phyloP scores from a whole-genome alignment of 2,329 filamentous ascomycete genomes.

The Hypoxylon sp. region DNA sequence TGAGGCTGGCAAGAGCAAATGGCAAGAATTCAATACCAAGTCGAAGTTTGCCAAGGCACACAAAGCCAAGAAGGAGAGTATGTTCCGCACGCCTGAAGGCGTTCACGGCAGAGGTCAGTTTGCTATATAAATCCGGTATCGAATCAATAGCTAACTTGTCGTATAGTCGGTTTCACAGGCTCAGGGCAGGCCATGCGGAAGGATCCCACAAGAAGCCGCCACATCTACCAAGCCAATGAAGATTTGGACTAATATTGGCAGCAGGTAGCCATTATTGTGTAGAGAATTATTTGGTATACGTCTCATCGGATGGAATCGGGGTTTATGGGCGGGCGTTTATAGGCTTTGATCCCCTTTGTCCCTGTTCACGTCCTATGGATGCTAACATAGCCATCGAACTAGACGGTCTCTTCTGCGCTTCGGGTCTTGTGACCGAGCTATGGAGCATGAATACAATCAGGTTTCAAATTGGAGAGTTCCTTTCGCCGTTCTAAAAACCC shows the following conservation, averaged over 20 bases:
- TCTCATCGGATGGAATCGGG: conserved; percentile 36
- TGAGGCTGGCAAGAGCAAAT: conserved; percentile 90
- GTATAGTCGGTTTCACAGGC: conserved; percentile 90
- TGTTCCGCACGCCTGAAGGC: conserved; percentile 93
- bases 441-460: conserved; percentile 36
- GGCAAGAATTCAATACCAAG: conserved; percentile 92
- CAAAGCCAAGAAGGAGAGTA: conserved; percentile 85
- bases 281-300: conserved; percentile 31
- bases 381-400: conserved; percentile 50
- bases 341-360: conserved; percentile 53
- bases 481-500: conserved; percentile 28
- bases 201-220: conserved; percentile 82
- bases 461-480: conserved; percentile 38
- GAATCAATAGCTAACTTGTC: conserved; percentile 49
- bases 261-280: conserved; percentile 43
- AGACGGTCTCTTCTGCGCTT: conserved; percentile 40
- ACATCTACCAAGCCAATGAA: conserved; percentile 84
- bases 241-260: conserved; percentile 72
- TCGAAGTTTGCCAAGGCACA: conserved; percentile 73
- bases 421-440: conserved; percentile 36
- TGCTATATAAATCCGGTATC: conserved; percentile 1
- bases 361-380: conserved; percentile 48
- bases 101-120: conserved; percentile 84
- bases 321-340: conserved; percentile 43
- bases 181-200: conserved; percentile 97